Conservation (phyloP, 83 land plant species). For the Picea abies region DNA sequence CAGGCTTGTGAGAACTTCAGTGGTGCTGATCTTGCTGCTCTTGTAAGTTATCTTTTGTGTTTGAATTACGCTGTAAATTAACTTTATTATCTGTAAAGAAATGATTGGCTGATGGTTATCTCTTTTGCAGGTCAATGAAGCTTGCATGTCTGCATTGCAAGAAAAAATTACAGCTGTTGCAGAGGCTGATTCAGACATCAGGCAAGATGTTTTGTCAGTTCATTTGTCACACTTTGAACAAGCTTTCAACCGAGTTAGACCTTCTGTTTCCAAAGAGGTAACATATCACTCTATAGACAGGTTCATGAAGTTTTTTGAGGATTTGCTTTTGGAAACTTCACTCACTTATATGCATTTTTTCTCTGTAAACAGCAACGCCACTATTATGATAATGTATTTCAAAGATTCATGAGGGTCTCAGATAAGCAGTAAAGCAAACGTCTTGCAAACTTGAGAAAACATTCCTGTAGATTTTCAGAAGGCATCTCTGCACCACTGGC, state of each 20-base stretch:
- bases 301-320: neutral
- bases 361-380: slow-evolving; percentile 9
- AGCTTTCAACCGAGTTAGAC: slow-evolving; percentile 57
- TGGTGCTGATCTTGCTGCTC: slow-evolving; percentile 90
- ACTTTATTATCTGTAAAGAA: neutral
- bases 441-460: no score
- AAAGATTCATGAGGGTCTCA: slow-evolving; percentile 12
- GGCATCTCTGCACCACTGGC: no score
- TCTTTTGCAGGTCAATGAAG: slow-evolving; percentile 62
- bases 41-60: slow-evolving; percentile 50
- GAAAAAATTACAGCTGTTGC: slow-evolving; percentile 29
- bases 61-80: neutral
- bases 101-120: neutral
- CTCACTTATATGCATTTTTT: neutral
- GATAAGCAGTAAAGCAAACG: no score
- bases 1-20: slow-evolving; percentile 76
- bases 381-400: slow-evolving; percentile 9
- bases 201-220: slow-evolving; percentile 26
- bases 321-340: neutral
- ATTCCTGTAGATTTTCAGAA: no score
- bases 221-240: slow-evolving; percentile 66
- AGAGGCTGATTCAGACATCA: slow-evolving; percentile 9
- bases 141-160: slow-evolving; percentile 62
- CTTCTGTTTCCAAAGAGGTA: slow-evolving; percentile 84
- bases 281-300: neutral